A percentile compares a stretch with the other conserved stretches of the same genome.
These are phyloP conservation scores for Trypanosoma caninum DNA, from an alignment of 208 protist genomes.

Conservation along the genomic window DNA sequence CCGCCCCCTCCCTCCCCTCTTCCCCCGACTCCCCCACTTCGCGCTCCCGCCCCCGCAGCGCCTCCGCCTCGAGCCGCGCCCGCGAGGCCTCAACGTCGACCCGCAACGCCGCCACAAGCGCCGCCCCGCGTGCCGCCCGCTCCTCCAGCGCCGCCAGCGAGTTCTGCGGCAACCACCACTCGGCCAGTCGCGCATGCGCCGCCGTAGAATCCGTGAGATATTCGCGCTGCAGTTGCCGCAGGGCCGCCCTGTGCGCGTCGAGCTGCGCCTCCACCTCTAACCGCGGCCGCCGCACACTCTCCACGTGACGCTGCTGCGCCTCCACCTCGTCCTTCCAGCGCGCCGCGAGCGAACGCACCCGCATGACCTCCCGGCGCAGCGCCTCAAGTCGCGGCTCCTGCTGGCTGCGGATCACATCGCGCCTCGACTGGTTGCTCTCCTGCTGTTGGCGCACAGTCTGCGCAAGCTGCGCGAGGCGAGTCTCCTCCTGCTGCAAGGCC, in stretches of 20 bases:
- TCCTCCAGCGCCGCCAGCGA: conserved; percentile 1
- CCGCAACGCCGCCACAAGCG: conserved; percentile 19
- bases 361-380: conserved; percentile 34
- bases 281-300: conserved; percentile 26
- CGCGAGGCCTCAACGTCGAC: conserved; percentile 16
- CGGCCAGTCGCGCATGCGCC: conserved; percentile 2
- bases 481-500: conserved; percentile 35
- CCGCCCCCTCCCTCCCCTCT: neutral
- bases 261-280: conserved; percentile 8
- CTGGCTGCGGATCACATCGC: conserved; percentile 19
- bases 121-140: neutral
- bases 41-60: conserved; percentile 12
- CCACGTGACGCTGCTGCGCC: conserved; percentile 19
- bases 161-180: conserved; percentile 12
- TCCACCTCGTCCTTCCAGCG: conserved; percentile 21
- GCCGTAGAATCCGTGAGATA: conserved; percentile 5
- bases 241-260: neutral
- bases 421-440: conserved; percentile 4
- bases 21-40: neutral
- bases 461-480: conserved; percentile 15
- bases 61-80: conserved; percentile 18
- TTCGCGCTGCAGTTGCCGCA: conserved; percentile 16
- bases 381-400: conserved; percentile 29
- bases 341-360: conserved; percentile 18
- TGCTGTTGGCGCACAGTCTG: conserved; percentile 19